Conservation (phyloP, 768 basidiomycete genomes). For the Mycena alexandri region DNA sequence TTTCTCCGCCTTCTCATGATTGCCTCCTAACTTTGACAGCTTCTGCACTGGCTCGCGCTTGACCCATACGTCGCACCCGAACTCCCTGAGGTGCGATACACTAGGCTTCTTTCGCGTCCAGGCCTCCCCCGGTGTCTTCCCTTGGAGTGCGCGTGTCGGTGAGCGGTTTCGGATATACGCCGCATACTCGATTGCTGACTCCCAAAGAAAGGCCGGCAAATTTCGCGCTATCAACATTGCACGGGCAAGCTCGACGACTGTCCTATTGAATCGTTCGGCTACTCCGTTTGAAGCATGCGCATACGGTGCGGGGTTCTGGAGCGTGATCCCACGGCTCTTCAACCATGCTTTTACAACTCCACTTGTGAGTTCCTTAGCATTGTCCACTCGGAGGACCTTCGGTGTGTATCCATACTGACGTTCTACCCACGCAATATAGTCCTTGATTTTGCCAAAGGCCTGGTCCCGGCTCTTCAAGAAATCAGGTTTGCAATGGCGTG, state of each 20-base stretch:
- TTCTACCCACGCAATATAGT: conserved; percentile 21
- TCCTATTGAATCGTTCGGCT: conserved; percentile 54
- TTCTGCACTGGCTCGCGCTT: conserved; percentile 26
- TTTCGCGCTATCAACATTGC: conserved; percentile 49
- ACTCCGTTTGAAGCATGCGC: conserved; percentile 55
- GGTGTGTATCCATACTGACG: conserved; percentile 22
- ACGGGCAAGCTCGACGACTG: conserved; percentile 43
- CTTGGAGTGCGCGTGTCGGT: conserved; percentile 30
- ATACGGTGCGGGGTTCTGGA: conserved; percentile 51
- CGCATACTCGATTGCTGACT: conserved; percentile 40
- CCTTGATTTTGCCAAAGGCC: conserved; percentile 24
- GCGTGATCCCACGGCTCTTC: conserved; percentile 41
- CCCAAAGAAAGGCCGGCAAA: conserved; percentile 40
- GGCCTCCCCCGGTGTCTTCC: conserved; percentile 27
- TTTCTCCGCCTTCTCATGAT: conserved; percentile 27
- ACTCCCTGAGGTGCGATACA: conserved; percentile 29
- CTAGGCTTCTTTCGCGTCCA: conserved; percentile 28
- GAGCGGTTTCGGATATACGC: conserved; percentile 41
- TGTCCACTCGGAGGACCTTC: conserved; percentile 42
- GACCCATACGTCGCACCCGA: conserved; percentile 36
- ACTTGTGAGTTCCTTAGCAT: conserved; percentile 50
- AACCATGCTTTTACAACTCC: conserved; percentile 39
- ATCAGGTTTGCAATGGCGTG: conserved; percentile 16
- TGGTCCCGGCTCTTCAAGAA: conserved; percentile 27
- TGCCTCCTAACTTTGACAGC: conserved; percentile 32